Evolutionary conservation across 257 asterid genomes (phyloP), one percentile per base, ranked within the genome.

Genomic region (Gynochthodes officinalis): DNA sequence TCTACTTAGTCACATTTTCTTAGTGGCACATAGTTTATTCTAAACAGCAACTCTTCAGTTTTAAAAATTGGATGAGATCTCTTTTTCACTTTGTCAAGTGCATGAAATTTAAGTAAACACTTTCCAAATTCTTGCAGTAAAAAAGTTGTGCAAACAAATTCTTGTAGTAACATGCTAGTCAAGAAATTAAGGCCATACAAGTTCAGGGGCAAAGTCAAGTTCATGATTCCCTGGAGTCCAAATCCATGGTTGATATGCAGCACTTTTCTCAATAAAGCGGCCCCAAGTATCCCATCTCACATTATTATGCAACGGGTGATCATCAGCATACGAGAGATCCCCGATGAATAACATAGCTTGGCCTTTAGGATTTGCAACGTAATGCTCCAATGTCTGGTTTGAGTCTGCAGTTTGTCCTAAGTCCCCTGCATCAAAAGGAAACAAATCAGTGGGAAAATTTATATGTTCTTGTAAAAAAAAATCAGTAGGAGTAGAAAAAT

Each of bases 361-460:
- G 11, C 87, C 87, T 54, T 85, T 83, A 3, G 77, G 78, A 10
- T 85, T 80, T 0, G 86, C 61, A 21, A 81, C 11, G n/a, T 85
- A 81, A 73, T 85, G 88, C 65, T 80, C 81, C 19, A 85, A 67
- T 0, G 87, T 87, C 30, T 40, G 66, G 53, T 83, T 85, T 5
- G 92, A 87, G 75, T 65, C 86, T n/a, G 15, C 67, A 0, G 88
- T 85, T 70, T 85, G 89, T 42, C 92, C 89, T 72, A 87, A 78
- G 32, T 85, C 92, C 64, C 92, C 89, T 83, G 69, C 46, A 64
- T n/a, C 28, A n/a, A 35, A 19, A 60, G 1, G 13, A n/a, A 13
- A 15, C 13, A 7, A 21, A n/a, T n/a, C n/a, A n/a, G n/a, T n/a
- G n/a, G n/a, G n/a, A n/a, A n/a, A n/a, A n/a, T n/a, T n/a, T n/a